Conservation (phyloP, 2,329 filamentous ascomycete genomes). For the Aspergillus fumigatiaffinis region DNA sequence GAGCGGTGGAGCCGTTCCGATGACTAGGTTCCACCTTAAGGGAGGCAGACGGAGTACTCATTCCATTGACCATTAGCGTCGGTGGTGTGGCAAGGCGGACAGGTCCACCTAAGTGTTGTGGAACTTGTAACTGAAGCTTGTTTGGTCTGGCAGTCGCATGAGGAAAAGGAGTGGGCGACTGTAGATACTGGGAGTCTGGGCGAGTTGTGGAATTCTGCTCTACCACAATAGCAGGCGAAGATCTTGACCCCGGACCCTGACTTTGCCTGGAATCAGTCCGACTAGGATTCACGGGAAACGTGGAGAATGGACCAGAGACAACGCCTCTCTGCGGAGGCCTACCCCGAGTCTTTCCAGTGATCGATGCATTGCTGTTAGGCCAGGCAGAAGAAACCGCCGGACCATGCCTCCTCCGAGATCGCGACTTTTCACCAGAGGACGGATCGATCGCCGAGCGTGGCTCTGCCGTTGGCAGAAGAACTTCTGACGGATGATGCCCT, state of each 20-base stretch:
- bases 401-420: constrained; percentile 61
- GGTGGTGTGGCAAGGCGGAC: constrained; percentile 43
- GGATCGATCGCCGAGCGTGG: constrained; percentile 72
- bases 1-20: constrained; percentile 12
- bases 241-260: constrained; percentile 35
- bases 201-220: constrained; percentile 33
- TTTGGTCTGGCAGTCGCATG: constrained; percentile 25
- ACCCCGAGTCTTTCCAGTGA: constrained; percentile 69
- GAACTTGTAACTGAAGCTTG: constrained; percentile 43
- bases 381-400: constrained; percentile 89
- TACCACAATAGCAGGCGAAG: constrained; percentile 42
- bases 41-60: constrained; percentile 19
- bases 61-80: constrained; percentile 37
- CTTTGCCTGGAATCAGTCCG: constrained; percentile 45
- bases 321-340: constrained; percentile 71
- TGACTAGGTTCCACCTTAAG: constrained; percentile 13
- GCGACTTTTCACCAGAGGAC: constrained; percentile 45
- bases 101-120: constrained; percentile 37
- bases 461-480: constrained; percentile 44
- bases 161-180: constrained; percentile 22
- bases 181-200: constrained; percentile 19
- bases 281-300: constrained; percentile 62
- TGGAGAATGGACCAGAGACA: constrained; percentile 63
- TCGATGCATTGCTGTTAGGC: constrained; percentile 62
- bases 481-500: constrained; percentile 30